phyloP scores from a whole-genome alignment of 2,329 filamentous ascomycete genomes.

The Venturia effusa region DNA sequence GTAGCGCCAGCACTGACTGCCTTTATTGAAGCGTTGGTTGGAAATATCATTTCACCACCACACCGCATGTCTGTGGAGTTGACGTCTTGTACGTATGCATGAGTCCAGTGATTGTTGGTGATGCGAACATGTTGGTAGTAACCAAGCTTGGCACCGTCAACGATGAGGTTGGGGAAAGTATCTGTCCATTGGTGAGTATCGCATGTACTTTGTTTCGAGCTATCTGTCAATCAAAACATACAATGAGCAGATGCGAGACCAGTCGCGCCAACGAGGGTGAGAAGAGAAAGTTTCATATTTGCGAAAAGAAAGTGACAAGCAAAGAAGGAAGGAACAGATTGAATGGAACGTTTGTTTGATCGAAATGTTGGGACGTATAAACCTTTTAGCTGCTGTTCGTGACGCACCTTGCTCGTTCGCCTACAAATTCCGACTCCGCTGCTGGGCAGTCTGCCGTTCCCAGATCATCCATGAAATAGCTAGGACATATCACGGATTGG shows the following conservation, averaged over 20 bases:
- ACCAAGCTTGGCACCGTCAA: background rate
- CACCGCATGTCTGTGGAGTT: conserved; percentile 7
- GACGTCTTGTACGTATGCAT: background rate
- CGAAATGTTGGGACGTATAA: background rate
- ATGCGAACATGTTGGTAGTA: conserved; percentile 5
- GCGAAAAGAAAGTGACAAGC: background rate
- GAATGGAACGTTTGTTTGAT: background rate
- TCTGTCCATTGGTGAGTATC: conserved; percentile 1
- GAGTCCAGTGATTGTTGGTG: background rate
- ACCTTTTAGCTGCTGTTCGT: background rate
- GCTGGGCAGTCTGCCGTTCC: background rate
- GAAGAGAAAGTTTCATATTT: conserved; percentile 4
- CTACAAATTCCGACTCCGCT: background rate
- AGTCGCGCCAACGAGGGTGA: background rate
- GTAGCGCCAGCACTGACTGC: conserved; percentile 8
- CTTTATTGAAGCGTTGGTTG: conserved; percentile 4
- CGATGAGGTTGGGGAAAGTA: conserved; percentile 6
- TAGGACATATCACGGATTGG: background rate
- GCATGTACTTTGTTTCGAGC: background rate
- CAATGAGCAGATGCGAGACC: conserved; percentile 1
- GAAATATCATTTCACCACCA: background rate
- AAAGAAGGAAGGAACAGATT: background rate
- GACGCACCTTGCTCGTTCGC: background rate
- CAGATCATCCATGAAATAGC: background rate
- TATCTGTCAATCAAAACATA: background rate